Conservation (phyloP, 306 rosid species). For the Lagenaria siceraria region DNA sequence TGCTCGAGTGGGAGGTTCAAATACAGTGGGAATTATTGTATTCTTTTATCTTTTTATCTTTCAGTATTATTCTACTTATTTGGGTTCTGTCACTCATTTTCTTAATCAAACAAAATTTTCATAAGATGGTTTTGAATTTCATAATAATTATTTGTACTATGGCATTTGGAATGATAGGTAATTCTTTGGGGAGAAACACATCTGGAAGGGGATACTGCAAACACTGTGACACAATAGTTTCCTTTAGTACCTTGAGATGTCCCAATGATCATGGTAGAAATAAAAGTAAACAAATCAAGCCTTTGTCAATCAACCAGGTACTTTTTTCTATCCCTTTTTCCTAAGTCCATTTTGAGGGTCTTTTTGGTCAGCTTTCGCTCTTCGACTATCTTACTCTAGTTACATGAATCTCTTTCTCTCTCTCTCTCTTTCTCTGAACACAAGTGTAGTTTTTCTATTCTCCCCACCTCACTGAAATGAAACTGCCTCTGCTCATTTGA, state of each 20-base stretch:
- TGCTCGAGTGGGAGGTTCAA: not conserved
- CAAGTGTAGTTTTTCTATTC: not conserved
- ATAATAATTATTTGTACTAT: not conserved
- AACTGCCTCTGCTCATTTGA: not conserved
- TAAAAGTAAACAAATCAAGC: conserved; percentile 34
- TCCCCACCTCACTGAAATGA: not conserved
- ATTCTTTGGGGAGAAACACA: conserved; percentile 31
- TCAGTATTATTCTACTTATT: not conserved
- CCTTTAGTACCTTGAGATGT: conserved; percentile 57
- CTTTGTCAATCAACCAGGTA: conserved; percentile 52
- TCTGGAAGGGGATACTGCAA: conserved; percentile 63
- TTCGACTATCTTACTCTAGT: not conserved
- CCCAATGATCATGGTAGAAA: conserved; percentile 23
- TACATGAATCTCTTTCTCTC: not conserved
- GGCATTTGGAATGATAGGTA: conserved; percentile 28
- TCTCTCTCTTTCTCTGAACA: not conserved
- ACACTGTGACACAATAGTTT: conserved; percentile 52
- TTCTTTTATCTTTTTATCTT: not conserved
- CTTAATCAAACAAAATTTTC: not conserved
- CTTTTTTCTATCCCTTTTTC: conserved; percentile 1
- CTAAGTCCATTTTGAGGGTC: not conserved
- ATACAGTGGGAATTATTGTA: not conserved
- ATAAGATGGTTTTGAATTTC: not conserved
- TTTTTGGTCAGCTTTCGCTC: not conserved
- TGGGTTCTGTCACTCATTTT: not conserved